phyloP scores from a whole-genome alignment of 768 basidiomycete genomes.

The Filobasidium wieringae region DNA sequence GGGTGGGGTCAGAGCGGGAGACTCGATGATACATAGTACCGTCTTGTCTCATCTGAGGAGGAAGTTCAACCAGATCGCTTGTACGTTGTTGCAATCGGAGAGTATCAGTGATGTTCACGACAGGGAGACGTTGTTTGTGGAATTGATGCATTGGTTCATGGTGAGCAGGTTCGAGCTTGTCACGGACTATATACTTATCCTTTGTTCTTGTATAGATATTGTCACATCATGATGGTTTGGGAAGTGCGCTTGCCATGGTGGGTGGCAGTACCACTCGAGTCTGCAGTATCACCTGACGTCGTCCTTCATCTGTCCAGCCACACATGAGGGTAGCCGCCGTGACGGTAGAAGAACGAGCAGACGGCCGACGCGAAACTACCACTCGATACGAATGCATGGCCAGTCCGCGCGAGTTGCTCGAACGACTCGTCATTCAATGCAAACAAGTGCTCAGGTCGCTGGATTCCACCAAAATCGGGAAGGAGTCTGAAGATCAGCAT shows the following conservation, averaged over 20 bases:
- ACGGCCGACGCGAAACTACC: constrained; percentile 48
- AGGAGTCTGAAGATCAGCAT: too few relatives aligned
- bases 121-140: constrained; percentile 69
- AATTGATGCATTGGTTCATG: constrained; percentile 85
- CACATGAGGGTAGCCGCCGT: constrained; percentile 44
- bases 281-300: not conserved
- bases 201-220: constrained; percentile 52
- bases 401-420: constrained; percentile 79
- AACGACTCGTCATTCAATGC: constrained; percentile 74
- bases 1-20: constrained; percentile 67
- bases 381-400: constrained; percentile 83
- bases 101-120: constrained; percentile 91
- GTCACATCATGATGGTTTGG: constrained; percentile 81
- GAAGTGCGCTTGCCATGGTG: constrained; percentile 81
- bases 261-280: not conserved
- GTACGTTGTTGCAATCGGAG: constrained; percentile 75
- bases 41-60: constrained; percentile 80
- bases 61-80: constrained; percentile 78
- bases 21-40: constrained; percentile 47
- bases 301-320: constrained; percentile 46
- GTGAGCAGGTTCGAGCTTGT: constrained; percentile 41
- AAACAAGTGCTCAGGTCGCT: constrained; percentile 35
- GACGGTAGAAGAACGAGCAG: not conserved
- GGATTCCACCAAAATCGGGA: not conserved
- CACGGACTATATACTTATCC: constrained; percentile 9